phyloP scores from a whole-genome alignment of 208 protist genomes.

The Endotrypanum monterogeii region DNA sequence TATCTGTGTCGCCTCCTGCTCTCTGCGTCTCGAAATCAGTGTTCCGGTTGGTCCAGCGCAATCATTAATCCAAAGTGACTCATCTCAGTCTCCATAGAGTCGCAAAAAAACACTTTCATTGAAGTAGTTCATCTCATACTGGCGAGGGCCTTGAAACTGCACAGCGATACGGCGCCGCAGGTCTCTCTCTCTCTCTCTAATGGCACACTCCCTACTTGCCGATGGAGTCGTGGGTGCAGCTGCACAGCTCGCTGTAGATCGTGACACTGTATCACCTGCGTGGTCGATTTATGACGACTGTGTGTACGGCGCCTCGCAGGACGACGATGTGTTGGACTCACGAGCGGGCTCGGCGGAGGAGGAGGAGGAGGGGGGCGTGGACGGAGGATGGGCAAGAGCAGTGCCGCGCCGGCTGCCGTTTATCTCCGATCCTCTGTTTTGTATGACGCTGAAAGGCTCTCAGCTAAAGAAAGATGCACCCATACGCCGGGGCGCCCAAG shows the following conservation, averaged over 20 bases:
- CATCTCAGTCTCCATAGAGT: background rate
- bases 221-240: background rate
- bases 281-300: conserved; percentile 81
- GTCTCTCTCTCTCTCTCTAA: too few relatives aligned
- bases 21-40: background rate
- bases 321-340: background rate
- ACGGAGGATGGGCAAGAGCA: background rate
- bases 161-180: too few relatives aligned
- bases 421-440: conserved; percentile 30
- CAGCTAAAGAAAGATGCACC: conserved; percentile 57
- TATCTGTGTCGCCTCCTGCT: background rate
- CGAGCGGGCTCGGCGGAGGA: background rate
- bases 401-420: conserved; percentile 14
- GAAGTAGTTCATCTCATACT: background rate
- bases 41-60: background rate
- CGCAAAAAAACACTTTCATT: background rate
- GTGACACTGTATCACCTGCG: conserved; percentile 33
- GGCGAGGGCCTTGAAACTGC: background rate
- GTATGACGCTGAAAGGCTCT: conserved; percentile 42
- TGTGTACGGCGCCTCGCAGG: background rate
- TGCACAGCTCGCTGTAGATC: background rate
- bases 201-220: conserved; percentile 4
- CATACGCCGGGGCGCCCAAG: conserved; percentile 78
- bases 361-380: background rate
- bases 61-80: background rate